Base-by-base conservation (phyloP, 805 yeast species). In the Brettanomyces sp. region DNA sequence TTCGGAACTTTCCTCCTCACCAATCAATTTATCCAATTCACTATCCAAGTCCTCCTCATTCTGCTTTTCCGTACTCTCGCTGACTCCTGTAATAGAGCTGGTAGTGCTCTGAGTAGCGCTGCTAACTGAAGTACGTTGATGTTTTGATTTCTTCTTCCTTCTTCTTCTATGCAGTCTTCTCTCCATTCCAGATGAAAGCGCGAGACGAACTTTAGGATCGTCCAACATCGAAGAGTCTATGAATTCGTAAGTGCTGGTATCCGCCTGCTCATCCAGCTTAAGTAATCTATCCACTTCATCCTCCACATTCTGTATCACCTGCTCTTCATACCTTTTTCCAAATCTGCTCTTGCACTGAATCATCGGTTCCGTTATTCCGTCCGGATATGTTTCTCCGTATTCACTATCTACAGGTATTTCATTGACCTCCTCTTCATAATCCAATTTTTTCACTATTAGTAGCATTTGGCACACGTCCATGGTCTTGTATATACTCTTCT, bases 381-480 rank as follows among this genome's bases (percentile, higher is more conserved):
- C 87, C n/a, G 76, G 79, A 54, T 71, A 77, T 43, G 58, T 66
- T 45, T 66, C 57, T 61, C 79, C 54, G 37, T 53, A 52, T 55
- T 73, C 70, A 52, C 71, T 61, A 52, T 71, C 63, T 55, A 76
- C 54, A 14, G 55, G 53, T 13, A 76, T 28, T 61, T 68, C 61
- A 64, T 72, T 48, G 44, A 76, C 69, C 51, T 76, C 82, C 11
- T 55, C 58, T 42, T 75, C 80, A 36, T 50, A 42, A 46, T 68
- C 59, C 24, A 76, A 58, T 13, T 72, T 67, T 46, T 77, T 80
- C 6, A 88, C 70, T 5, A 91, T 91, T 5, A 90, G 64, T 44
- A 93, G 66, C 69, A 93, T 85, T 63, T 93, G 97, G 46, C 85
- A 78, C 5, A 91, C 70, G 62, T 93, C 98, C 33, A 87, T 72